Evolutionary conservation across 768 basidiomycete genomes (phyloP).

Genomic region (Lentinula guzmanii): DNA sequence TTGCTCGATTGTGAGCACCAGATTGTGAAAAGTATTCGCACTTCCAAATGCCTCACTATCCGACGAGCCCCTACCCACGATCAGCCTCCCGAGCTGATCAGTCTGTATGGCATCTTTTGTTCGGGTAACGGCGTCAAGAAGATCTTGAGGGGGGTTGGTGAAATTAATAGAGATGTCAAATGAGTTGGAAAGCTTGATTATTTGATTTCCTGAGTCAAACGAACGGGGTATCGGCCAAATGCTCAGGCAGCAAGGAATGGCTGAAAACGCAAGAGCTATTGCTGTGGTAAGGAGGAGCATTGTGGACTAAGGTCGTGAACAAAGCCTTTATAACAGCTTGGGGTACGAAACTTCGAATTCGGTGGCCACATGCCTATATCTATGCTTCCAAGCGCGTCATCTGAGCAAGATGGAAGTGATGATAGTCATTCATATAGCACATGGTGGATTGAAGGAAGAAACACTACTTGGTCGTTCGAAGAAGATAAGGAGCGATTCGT

Average conservation of each 20-base stretch:
- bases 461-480: background rate
- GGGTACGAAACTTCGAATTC: background rate
- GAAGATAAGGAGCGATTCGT: background rate
- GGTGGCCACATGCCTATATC: background rate
- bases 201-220: constrained; percentile 33
- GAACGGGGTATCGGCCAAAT: constrained; percentile 46
- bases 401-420: background rate
- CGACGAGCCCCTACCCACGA: constrained; percentile 50
- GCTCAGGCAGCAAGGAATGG: background rate
- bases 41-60: constrained; percentile 30
- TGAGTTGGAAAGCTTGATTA: constrained; percentile 38
- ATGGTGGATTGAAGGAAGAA: background rate
- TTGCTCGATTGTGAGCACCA: constrained; percentile 36
- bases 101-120: constrained; percentile 36
- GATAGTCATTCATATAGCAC: background rate
- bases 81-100: constrained; percentile 56
- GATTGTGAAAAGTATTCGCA: constrained; percentile 34
- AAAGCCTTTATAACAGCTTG: background rate
- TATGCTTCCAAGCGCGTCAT: background rate
- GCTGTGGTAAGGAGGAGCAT: background rate
- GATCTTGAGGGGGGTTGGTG: constrained; percentile 43
- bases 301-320: background rate
- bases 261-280: background rate
- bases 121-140: constrained; percentile 49
- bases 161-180: constrained; percentile 49